Base-by-base conservation (phyloP, 768 basidiomycete genomes). In the Suillus luteus region DNA sequence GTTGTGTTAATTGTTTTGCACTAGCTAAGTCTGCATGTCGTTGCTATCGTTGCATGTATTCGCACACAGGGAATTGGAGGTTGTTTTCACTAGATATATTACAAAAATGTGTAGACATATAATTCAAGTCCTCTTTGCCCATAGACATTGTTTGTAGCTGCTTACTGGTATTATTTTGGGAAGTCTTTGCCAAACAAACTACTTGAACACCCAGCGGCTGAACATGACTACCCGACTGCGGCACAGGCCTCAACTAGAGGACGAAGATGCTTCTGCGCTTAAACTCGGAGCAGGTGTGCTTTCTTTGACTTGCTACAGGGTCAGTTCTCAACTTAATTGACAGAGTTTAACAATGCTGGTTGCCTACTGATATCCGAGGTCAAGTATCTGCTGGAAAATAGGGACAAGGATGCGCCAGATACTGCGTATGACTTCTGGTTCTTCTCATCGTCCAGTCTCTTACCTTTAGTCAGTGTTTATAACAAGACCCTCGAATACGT, bases 401-500 rank as follows among this genome's bases (percentile, higher is more conserved):
- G 92, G 68, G 89, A 93, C 77, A 91, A 93, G 76, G 90, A 92
- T 70, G 90, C 91, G 2, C 93, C 93, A 9, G 92, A 93, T 71
- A 94, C 92, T 62, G 85, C 88, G 94, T 94, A 72, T 64, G 89
- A 80, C 19, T 14, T 61, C 24, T 19, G 15, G 27, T 58, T 22
- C 24, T 55, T 19, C 2, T 19, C 44, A 41, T 64, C 35, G 37
- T 52, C 14, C 15, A n/a, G 3, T n/a, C 15, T 31, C 51, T 62
- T 27, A 49, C 33, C 57, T 61, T 40, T 15, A 55, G 33, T 0
- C 68, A 96, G 93, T 35, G 93, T 96, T 14, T 96, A 93, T 76
- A 95, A 94, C 76, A 96, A 96, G 75, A 95, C 95, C 1, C 79
- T 92, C 48, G 93, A 95, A 69, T 96, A 96, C 71, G 94, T 96